phyloP scores from a whole-genome alignment of 2,329 filamentous ascomycete species.

The Aspergillus sp. region DNA sequence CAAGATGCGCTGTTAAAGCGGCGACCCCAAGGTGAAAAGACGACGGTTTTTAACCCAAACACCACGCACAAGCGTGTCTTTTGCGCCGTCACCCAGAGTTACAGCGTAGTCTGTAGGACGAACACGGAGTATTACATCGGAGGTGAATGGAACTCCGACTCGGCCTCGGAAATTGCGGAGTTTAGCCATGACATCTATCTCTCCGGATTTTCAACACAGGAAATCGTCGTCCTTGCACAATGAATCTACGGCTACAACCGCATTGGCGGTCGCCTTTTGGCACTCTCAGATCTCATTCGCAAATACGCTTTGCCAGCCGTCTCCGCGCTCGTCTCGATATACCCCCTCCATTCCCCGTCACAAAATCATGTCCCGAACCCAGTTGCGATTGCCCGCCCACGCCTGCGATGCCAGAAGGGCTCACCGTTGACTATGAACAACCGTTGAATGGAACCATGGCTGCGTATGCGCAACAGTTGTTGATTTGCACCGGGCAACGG shows the following conservation, averaged over 20 bases:
- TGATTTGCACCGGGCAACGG: constrained; percentile 71
- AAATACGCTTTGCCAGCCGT: constrained; percentile 5
- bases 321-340: constrained; percentile 27
- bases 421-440: constrained; percentile 67
- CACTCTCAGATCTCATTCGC: neutral
- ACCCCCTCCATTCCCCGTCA: constrained; percentile 41
- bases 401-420: constrained; percentile 60
- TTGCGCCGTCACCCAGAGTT: too few species aligned
- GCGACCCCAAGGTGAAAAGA: too few species aligned
- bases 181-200: neutral
- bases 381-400: constrained; percentile 69
- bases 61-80: too few species aligned
- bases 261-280: constrained; percentile 5
- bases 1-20: too few species aligned
- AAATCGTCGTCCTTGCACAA: neutral
- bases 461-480: constrained; percentile 70
- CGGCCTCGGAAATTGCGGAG: neutral
- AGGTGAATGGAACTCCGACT: neutral
- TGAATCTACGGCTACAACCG: neutral
- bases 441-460: constrained; percentile 70
- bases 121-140: too few species aligned
- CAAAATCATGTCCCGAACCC: constrained; percentile 61
- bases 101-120: too few species aligned
- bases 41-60: too few species aligned
- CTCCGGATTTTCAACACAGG: too few species aligned